These are phyloP conservation scores for Talaromyces sp. DNA, from an alignment of 2,329 filamentous ascomycete species.

Conservation along the genomic window DNA sequence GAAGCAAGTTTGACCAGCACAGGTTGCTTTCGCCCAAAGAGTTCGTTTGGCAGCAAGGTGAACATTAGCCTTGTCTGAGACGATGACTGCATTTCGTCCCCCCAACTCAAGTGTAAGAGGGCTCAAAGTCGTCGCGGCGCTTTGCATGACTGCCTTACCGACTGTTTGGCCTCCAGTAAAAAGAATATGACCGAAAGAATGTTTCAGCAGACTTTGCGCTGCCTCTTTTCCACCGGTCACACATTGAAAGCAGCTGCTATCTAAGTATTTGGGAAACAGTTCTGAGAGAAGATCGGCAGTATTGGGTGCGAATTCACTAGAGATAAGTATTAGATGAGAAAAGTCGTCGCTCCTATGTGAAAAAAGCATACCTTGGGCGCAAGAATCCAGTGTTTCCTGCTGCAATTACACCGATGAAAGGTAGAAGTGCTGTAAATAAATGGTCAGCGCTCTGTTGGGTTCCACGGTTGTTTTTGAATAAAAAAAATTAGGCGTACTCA, in stretches of 20 bases:
- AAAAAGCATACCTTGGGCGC: constrained; percentile 2
- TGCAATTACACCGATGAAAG: constrained; percentile 3
- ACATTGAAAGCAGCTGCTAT: constrained; percentile 2
- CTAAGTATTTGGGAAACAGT: constrained; percentile 6
- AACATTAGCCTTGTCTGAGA: constrained; percentile 5
- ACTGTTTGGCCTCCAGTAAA: constrained; percentile 4
- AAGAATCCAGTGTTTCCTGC: constrained; percentile 5
- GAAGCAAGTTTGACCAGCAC: constrained; percentile 7
- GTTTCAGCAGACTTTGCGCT: neutral
- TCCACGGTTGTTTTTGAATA: neutral
- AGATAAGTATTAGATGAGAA: neutral
- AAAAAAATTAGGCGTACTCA: neutral
- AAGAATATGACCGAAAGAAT: constrained; percentile 4
- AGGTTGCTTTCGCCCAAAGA: constrained; percentile 1
- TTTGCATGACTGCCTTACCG: constrained; percentile 4
- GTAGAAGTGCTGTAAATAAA: neutral
- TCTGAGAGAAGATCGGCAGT: constrained; percentile 4
- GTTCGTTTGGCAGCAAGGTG: constrained; percentile 4
- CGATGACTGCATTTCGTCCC: constrained; percentile 2
- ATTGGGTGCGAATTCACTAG: constrained; percentile 4
- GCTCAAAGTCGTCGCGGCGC: neutral
- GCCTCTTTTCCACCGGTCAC: constrained; percentile 3
- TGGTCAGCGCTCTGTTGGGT: neutral
- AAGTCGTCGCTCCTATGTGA: neutral
- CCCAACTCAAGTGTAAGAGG: constrained; percentile 5